Evolutionary conservation across 2,329 filamentous ascomycete species (phyloP).

Genomic region (Exserohilum turcica): DNA sequence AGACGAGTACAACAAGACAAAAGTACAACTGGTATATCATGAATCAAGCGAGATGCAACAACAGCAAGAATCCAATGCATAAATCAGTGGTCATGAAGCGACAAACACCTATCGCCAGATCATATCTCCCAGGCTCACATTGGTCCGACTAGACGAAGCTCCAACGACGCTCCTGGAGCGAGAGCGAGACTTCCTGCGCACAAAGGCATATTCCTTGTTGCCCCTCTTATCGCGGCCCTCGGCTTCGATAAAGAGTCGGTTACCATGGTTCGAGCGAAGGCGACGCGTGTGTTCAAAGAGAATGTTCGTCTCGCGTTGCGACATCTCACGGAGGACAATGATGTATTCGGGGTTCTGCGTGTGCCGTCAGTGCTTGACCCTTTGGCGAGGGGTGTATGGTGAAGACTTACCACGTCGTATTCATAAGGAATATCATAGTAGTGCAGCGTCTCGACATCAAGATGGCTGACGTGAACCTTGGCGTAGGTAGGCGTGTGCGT

Average conservation of each 20-base stretch:
- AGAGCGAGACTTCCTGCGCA: slow-evolving; percentile 43
- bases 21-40: slow-evolving; percentile 9
- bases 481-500: slow-evolving; percentile 51
- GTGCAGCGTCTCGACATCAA: slow-evolving; percentile 53
- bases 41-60: background rate
- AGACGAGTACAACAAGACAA: too few species aligned
- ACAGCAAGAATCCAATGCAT: background rate
- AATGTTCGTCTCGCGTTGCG: slow-evolving; percentile 54
- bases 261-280: slow-evolving; percentile 41
- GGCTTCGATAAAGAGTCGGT: slow-evolving; percentile 51
- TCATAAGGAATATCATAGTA: slow-evolving; percentile 58
- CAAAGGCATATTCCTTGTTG: slow-evolving; percentile 54
- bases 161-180: slow-evolving; percentile 39
- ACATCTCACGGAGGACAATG: slow-evolving; percentile 57
- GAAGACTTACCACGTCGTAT: slow-evolving; percentile 51
- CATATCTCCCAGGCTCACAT: slow-evolving; percentile 43
- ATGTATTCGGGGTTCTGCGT: slow-evolving; percentile 52
- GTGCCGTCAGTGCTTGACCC: slow-evolving; percentile 7
- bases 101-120: slow-evolving; percentile 27
- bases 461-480: slow-evolving; percentile 54
- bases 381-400: background rate
- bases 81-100: too few species aligned
- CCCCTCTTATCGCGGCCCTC: slow-evolving; percentile 43
- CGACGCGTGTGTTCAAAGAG: slow-evolving; percentile 58
- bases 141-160: slow-evolving; percentile 32